A percentile compares a stretch with the other conserved stretches of the same genome.
These are phyloP conservation scores for Heimioporus sp. DNA, from an alignment of 768 basidiomycete species.

Conservation along the genomic window DNA sequence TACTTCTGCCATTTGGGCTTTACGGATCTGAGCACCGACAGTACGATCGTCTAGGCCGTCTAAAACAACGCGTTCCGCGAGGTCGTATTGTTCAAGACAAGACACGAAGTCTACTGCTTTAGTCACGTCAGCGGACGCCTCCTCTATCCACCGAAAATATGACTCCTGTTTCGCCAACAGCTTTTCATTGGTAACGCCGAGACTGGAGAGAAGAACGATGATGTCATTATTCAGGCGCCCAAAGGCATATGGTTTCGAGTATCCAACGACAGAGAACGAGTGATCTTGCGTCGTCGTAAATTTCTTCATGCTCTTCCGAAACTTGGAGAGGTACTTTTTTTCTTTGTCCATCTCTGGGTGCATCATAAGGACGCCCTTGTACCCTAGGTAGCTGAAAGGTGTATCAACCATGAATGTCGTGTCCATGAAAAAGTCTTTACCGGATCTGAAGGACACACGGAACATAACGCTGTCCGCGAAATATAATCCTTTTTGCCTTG, in stretches of 20 bases:
- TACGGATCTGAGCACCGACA: constrained; percentile 42
- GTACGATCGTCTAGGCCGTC: constrained; percentile 48
- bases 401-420: not conserved
- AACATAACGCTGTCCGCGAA: constrained; percentile 54
- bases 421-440: constrained; percentile 27
- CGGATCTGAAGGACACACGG: constrained; percentile 64
- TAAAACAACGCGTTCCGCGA: constrained; percentile 53
- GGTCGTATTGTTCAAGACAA: constrained; percentile 44
- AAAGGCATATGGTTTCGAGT: constrained; percentile 62
- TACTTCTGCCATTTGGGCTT: constrained; percentile 49
- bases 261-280: constrained; percentile 66
- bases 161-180: constrained; percentile 53
- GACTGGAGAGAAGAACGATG: constrained; percentile 61
- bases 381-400: constrained; percentile 54
- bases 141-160: constrained; percentile 58
- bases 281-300: constrained; percentile 53
- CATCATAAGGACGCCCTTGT: constrained; percentile 70
- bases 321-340: constrained; percentile 48
- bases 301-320: constrained; percentile 71
- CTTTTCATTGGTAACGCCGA: constrained; percentile 55
- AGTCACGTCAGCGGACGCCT: constrained; percentile 45
- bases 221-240: constrained; percentile 70
- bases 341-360: constrained; percentile 56
- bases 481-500: constrained; percentile 52
- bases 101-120: constrained; percentile 58